phyloP scores from a whole-genome alignment of 1,139 yeast genomes.

The Taphrina flavorubra region DNA sequence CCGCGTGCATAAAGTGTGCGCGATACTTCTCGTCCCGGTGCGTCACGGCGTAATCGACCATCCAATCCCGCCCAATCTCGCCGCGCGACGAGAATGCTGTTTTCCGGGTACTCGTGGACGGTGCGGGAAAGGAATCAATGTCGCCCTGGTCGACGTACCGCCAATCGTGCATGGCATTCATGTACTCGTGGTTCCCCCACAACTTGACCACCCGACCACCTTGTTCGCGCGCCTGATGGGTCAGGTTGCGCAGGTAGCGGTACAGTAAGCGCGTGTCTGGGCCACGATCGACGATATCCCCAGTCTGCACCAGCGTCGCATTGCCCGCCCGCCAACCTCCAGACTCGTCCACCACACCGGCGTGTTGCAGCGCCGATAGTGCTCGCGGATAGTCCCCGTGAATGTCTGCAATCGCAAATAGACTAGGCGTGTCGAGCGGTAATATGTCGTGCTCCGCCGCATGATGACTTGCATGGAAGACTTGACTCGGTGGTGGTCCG shows the following conservation, averaged over 20 bases:
- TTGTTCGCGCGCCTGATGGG: conserved; percentile 24
- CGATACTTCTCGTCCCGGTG: conserved; percentile 32
- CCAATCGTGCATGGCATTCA: conserved; percentile 43
- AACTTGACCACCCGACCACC: conserved; percentile 39
- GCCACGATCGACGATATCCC: conserved; percentile 43
- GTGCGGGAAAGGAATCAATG: conserved; percentile 31
- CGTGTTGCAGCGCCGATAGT: conserved; percentile 28
- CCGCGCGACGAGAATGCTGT: conserved; percentile 30
- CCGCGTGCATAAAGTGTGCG: conserved; percentile 43
- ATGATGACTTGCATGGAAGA: no score
- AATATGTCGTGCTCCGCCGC: neutral
- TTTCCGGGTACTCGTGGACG: conserved; percentile 12
- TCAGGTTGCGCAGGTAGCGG: conserved; percentile 32
- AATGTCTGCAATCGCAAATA: conserved; percentile 42
- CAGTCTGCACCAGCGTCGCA: conserved; percentile 41
- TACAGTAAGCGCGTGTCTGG: conserved; percentile 41
- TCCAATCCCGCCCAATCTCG: conserved; percentile 29
- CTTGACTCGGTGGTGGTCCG: neutral
- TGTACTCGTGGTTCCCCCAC: conserved; percentile 43
- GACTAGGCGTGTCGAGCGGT: conserved; percentile 14
- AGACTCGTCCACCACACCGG: conserved; percentile 34
- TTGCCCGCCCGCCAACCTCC: conserved; percentile 37
- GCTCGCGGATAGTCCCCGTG: conserved; percentile 43
- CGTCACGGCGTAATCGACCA: conserved; percentile 37
- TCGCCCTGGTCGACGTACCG: conserved; percentile 42